These are phyloP conservation scores for Plasmodium knowlesi DNA, from an alignment of 169 alveolate species.

Conservation along the genomic window DNA sequence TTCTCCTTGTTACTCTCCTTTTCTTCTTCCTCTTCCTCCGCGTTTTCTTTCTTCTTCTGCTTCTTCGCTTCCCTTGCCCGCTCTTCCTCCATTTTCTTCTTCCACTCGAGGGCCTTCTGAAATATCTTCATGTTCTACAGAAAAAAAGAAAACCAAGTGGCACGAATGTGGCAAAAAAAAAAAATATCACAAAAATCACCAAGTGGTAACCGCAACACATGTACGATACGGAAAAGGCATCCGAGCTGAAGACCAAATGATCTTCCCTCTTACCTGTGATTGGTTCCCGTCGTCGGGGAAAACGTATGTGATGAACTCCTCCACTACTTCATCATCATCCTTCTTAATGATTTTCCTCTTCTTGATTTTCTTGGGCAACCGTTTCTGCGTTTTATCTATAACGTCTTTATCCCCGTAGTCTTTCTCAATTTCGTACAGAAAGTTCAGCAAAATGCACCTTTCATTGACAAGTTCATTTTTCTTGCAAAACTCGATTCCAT, in stretches of 20 bases:
- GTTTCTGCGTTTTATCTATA: slow-evolving; percentile 73
- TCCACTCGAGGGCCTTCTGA: slow-evolving; percentile 68
- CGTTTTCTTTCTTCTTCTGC: not conserved
- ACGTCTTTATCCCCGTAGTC: slow-evolving; percentile 77
- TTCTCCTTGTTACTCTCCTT: not conserved
- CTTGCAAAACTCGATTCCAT: slow-evolving; percentile 85
- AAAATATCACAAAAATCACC: not conserved
- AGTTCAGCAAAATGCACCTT: slow-evolving; percentile 81
- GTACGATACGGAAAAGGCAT: not conserved
- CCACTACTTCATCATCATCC: slow-evolving; percentile 72
- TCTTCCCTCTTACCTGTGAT: slow-evolving; percentile 51
- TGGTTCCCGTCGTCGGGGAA: slow-evolving; percentile 86
- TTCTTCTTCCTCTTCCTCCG: not conserved
- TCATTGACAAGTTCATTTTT: slow-evolving; percentile 80
- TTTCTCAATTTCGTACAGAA: slow-evolving; percentile 77
- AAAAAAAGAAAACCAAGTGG: not conserved
- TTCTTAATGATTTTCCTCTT: slow-evolving; percentile 80
- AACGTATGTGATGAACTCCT: slow-evolving; percentile 81
- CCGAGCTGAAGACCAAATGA: not conserved
- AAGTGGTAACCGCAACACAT: not conserved
- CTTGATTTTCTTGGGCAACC: slow-evolving; percentile 84
- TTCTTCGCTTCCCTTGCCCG: slow-evolving; percentile 5
- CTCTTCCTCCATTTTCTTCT: slow-evolving; percentile 50
- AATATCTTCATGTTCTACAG: slow-evolving; percentile 59
- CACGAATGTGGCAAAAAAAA: not conserved